Conservation (phyloP, 2,329 filamentous ascomycete species). For the Pseudogymnoascus sp. region DNA sequence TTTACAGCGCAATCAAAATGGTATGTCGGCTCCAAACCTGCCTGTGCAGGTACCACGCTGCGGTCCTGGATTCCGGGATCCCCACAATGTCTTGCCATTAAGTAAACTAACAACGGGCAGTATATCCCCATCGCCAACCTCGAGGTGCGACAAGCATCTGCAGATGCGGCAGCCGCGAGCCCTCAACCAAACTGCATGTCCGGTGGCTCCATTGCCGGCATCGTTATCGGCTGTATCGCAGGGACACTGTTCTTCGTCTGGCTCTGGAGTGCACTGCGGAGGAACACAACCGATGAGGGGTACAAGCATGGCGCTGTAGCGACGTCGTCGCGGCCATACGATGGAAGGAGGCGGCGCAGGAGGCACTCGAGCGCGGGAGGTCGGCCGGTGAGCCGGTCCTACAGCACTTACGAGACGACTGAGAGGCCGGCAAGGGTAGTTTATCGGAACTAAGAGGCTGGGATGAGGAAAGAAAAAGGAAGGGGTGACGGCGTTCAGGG, state of each 20-base stretch:
- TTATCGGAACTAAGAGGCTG: neutral
- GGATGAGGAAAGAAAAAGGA: neutral
- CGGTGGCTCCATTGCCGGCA: conserved; percentile 7
- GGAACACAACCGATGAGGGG: neutral
- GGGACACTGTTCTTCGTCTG: conserved; percentile 1
- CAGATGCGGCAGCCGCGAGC: neutral
- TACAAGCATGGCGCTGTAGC: neutral
- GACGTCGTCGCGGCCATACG: neutral
- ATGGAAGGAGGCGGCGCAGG: neutral
- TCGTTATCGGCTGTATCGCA: conserved; percentile 10
- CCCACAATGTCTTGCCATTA: neutral
- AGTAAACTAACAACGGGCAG: neutral
- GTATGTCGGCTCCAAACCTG: neutral
- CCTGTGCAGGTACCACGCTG: neutral
- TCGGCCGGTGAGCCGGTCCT: neutral
- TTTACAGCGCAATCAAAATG: neutral
- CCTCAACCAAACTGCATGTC: conserved; percentile 7
- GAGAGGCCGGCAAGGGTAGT: neutral
- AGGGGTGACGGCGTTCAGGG: neutral
- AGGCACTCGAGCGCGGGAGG: conserved; percentile 1
- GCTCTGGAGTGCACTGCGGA: neutral
- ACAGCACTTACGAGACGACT: neutral
- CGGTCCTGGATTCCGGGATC: neutral
- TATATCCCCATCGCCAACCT: conserved; percentile 8
- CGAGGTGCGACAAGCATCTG: neutral